Conservation (phyloP, 306 rosid genomes). For the Lithocarpus polystachyus region DNA sequence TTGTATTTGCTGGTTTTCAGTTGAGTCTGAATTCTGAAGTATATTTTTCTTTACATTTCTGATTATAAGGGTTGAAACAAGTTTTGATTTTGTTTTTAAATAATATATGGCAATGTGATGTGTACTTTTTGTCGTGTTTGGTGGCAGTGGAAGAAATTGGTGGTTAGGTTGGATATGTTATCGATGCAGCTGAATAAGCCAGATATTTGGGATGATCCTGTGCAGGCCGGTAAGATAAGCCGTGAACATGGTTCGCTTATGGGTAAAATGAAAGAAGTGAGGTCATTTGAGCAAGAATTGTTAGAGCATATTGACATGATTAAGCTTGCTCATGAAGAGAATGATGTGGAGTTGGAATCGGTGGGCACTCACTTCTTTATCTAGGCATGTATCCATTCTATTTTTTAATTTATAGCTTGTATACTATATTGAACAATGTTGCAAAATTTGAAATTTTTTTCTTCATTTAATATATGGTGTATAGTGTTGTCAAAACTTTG, state of each 20-base stretch:
- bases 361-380: constrained; percentile 71
- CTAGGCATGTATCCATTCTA: constrained; percentile 73
- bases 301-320: constrained; percentile 91
- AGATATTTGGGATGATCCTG: constrained; percentile 81
- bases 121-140: background rate
- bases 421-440: background rate
- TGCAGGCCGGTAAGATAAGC: constrained; percentile 68
- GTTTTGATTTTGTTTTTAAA: background rate
- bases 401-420: constrained; percentile 19
- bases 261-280: constrained; percentile 84
- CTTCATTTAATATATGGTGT: background rate
- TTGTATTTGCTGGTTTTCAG: background rate
- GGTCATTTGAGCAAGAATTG: constrained; percentile 70
- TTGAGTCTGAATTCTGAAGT: background rate
- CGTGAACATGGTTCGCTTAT: constrained; percentile 84
- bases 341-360: constrained; percentile 82
- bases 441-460: background rate
- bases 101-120: background rate
- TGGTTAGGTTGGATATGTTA: constrained; percentile 62
- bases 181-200: constrained; percentile 61
- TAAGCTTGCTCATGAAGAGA: constrained; percentile 82
- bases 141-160: constrained; percentile 83
- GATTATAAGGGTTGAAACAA: background rate
- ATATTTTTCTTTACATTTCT: background rate
- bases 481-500: background rate